Percentiles rank a stretch among this genome's conserved stretches.
Conservation (phyloP, 495 filamentous ascomycete genomes). For the Trichoderma asperelloides region DNA sequence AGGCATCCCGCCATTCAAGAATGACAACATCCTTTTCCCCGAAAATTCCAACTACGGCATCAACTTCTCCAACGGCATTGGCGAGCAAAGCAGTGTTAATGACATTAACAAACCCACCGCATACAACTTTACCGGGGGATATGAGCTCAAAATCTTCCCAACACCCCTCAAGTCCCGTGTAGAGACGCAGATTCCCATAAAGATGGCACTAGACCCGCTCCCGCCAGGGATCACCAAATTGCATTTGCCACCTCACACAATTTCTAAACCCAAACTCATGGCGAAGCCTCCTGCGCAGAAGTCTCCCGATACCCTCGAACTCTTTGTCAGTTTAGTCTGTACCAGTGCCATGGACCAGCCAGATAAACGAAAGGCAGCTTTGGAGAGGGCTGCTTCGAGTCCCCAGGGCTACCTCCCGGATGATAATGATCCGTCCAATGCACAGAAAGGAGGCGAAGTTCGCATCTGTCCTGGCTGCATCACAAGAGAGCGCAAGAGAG, state of each 20-base stretch:
- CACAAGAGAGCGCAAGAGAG: constrained; percentile 75
- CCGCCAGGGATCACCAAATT: constrained; percentile 67
- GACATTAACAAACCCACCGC: neutral
- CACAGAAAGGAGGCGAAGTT: constrained; percentile 78
- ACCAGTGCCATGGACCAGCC: constrained; percentile 84
- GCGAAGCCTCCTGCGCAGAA: constrained; percentile 53
- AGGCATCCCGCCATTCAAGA: no score
- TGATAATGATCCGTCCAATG: constrained; percentile 48
- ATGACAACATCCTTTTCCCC: no score
- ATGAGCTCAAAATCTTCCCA: constrained; percentile 49
- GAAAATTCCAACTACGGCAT: no score
- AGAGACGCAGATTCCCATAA: constrained; percentile 86
- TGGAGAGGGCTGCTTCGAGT: constrained; percentile 48
- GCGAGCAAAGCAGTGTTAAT: neutral
- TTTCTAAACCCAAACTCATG: constrained; percentile 83
- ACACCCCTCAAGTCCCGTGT: constrained; percentile 78
- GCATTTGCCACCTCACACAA: constrained; percentile 78
- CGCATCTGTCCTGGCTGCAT: constrained; percentile 80
- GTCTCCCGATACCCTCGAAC: constrained; percentile 65
- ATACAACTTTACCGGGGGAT: constrained; percentile 10
- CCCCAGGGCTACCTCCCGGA: constrained; percentile 14
- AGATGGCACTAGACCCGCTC: constrained; percentile 61
- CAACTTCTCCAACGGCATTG: constrained; percentile 14
- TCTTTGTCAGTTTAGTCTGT: constrained; percentile 75
- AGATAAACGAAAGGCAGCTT: constrained; percentile 50